Percentiles rank a stretch among this genome's conserved stretches.
phyloP scores from a whole-genome alignment of 2,329 filamentous ascomycete genomes.

The Penicillium digitatum region DNA sequence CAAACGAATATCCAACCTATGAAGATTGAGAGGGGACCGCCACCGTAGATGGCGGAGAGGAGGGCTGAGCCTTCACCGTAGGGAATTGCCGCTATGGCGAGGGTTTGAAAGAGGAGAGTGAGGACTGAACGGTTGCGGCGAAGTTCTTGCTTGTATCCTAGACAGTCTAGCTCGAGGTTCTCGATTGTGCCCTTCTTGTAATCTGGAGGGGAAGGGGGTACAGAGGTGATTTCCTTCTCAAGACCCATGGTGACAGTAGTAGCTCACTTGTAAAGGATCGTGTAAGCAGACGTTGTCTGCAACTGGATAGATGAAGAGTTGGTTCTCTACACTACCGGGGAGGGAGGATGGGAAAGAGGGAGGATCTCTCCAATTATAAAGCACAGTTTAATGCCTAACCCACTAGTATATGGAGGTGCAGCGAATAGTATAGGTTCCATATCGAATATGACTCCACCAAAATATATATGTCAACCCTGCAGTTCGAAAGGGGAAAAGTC shows the following conservation, averaged over 20 bases:
- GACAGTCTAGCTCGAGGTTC: conserved; percentile 34
- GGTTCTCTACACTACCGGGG: background rate
- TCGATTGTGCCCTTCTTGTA: conserved; percentile 20
- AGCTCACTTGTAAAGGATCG: background rate
- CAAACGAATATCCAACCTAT: conserved; percentile 55
- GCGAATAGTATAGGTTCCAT: background rate
- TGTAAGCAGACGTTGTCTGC: background rate
- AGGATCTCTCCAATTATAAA: background rate
- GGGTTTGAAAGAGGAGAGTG: conserved; percentile 58
- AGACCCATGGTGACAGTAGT: background rate
- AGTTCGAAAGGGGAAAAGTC: background rate
- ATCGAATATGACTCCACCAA: background rate
- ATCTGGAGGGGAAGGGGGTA: conserved; percentile 1
- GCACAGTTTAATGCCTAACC: background rate
- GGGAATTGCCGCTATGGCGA: conserved; percentile 59
- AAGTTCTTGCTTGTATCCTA: conserved; percentile 59
- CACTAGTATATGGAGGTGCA: background rate
- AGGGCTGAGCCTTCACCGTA: conserved; percentile 47
- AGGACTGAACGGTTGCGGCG: conserved; percentile 57
- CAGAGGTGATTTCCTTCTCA: background rate
- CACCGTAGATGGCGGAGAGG: conserved; percentile 43
- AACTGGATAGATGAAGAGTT: background rate
- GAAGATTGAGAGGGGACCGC: conserved; percentile 54
- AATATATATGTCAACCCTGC: background rate
- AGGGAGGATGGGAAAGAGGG: background rate